phyloP scores from a whole-genome alignment of 2,329 filamentous ascomycete genomes.

The Ophiostoma piceae region DNA sequence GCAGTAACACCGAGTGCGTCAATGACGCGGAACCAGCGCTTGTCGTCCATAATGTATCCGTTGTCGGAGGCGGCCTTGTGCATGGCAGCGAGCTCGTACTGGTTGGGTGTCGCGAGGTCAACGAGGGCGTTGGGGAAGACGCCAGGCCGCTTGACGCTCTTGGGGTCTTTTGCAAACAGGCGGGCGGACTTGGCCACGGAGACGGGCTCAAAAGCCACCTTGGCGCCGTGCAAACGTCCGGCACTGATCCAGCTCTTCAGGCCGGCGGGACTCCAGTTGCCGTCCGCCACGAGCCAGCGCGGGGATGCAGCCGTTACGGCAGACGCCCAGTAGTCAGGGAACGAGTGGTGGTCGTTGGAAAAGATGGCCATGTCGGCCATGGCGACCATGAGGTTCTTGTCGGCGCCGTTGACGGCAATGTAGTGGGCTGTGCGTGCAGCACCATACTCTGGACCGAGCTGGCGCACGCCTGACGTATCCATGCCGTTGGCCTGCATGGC shows the following conservation, averaged over 20 bases:
- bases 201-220: conserved; percentile 82
- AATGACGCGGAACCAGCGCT: conserved; percentile 73
- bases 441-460: conserved; percentile 43
- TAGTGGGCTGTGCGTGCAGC: conserved; percentile 78
- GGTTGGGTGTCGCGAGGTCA: conserved; percentile 76
- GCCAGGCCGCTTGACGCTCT: not conserved
- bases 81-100: conserved; percentile 74
- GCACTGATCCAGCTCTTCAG: conserved; percentile 64
- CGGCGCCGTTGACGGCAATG: conserved; percentile 76
- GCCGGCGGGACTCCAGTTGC: conserved; percentile 69
- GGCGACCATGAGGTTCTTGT: conserved; percentile 79
- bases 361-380: conserved; percentile 96
- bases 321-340: conserved; percentile 55
- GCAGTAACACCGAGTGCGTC: conserved; percentile 69
- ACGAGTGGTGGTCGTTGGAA: conserved; percentile 36
- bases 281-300: conserved; percentile 79
- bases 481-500: conserved; percentile 61
- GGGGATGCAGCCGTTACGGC: conserved; percentile 53
- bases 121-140: conserved; percentile 60
- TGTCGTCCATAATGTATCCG: conserved; percentile 57
- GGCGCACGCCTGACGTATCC: conserved; percentile 57
- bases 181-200: conserved; percentile 71
- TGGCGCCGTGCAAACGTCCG: conserved; percentile 50
- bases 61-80: conserved; percentile 62
- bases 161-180: conserved; percentile 50